These are phyloP conservation scores for Candida frijolesensis DNA, from an alignment of 1,139 yeast genomes.

Conservation along the genomic window DNA sequence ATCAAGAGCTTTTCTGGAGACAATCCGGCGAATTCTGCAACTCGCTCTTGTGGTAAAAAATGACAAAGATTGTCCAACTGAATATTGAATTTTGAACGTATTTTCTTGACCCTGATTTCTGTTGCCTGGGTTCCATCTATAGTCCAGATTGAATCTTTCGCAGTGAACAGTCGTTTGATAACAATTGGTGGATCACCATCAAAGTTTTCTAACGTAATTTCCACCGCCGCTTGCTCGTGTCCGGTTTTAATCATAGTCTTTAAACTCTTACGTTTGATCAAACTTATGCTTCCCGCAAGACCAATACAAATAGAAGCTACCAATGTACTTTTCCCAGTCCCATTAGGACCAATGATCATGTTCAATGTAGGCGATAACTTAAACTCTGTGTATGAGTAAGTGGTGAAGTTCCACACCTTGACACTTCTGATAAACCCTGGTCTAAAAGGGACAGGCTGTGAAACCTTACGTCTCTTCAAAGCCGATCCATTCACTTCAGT, in stretches of 20 bases:
- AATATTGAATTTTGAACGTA: constrained; percentile 60
- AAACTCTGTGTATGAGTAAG: constrained; percentile 78
- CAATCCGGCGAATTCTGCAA: constrained; percentile 86
- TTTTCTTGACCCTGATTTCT: constrained; percentile 48
- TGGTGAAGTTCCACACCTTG: constrained; percentile 74
- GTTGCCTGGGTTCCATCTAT: constrained; percentile 49
- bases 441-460: constrained; percentile 22
- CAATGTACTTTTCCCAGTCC: constrained; percentile 92
- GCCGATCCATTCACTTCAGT: constrained; percentile 1
- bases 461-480: constrained; percentile 9
- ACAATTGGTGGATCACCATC: constrained; percentile 28
- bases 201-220: constrained; percentile 61
- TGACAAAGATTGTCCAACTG: constrained; percentile 93
- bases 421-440: constrained; percentile 76
- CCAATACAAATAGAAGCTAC: constrained; percentile 95
- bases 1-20: constrained; percentile 72
- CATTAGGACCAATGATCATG: constrained; percentile 96
- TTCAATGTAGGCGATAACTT: constrained; percentile 81
- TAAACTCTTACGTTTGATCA: constrained; percentile 76
- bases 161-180: constrained; percentile 41
- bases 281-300: constrained; percentile 76
- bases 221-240: constrained; percentile 54
- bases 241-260: constrained; percentile 83
- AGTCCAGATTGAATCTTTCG: constrained; percentile 60
- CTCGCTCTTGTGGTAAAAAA: constrained; percentile 93